Base-by-base conservation (phyloP, 2,329 filamentous ascomycete genomes). In the Nigrospora osmanthi region DNA sequence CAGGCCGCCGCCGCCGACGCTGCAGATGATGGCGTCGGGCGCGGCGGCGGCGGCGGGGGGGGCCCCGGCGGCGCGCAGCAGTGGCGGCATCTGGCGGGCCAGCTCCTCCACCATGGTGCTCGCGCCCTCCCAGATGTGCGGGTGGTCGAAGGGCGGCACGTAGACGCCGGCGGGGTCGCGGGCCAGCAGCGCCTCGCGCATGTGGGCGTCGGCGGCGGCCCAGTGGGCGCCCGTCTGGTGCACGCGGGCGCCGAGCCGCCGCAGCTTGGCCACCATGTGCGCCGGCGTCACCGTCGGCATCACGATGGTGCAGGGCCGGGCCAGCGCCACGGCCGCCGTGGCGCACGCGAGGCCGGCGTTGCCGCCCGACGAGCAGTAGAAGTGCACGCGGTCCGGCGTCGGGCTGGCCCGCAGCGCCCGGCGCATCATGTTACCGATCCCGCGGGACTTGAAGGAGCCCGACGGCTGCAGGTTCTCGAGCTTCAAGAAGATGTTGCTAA, bases 291-390 rank as follows among this genome's bases (percentile, higher is more conserved):
- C 71, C 10, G 70, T 59, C 0, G 89, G 86, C 1, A 93, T 79
- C 30, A 89, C 85, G 49, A 95, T 84, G 6, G 87, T 91, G 60
- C 80, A 82, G 1, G 79, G 81, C 34, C 78, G 74, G 6, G 72
- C 66, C 7, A 93, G 73, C 3, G 76, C 71, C 19, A 71, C 69
- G 12, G 87, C 85, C 1, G 88, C 85, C 40, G 80, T 82, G 14
- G 87, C 86, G 56, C 85, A 88, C 1, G 88, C 89, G 4, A 95
- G 78, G 2, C 89, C 89, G 2, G 89, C 89, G 59, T 95, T 95
- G 46, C 89, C 89, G 47, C 87, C 88, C 3, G 81, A 87, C 12
- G 83, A 85, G 58, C 78, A 85, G 69, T 87, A 93, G 73, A 93
- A 91, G 68, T 87, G 85, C 2, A 73, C 66, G 6, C 61, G 52